Evolutionary conservation across 257 asterid species (phyloP), one percentile per base, ranked within the genome.

Genomic region (Linaria vulgaris): DNA sequence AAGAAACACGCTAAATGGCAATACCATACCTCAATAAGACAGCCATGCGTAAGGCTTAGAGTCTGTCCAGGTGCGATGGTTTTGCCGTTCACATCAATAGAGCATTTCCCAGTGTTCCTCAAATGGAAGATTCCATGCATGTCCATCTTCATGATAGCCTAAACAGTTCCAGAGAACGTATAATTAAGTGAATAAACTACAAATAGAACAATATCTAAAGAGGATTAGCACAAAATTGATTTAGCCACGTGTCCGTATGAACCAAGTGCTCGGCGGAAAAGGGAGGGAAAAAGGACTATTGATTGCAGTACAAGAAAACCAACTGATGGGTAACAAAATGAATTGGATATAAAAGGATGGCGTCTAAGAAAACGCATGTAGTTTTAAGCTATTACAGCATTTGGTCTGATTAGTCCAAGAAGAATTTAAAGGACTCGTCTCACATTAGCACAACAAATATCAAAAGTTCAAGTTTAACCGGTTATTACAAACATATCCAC

Each of bases 121-220:
- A 88, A 64, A 48, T 63, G 85, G 73, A 85, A 88, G 53, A 56
- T 52, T 61, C 91, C 96, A 20, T 57, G 9, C 54, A 2, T 38
- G 72, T 76, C 85, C 88, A 85, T 63, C 72, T 77, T 81, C 59
- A 85, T 53, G 12, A 58, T 63, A 37, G 96, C 96, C 96, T 88
- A 71, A 65, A 15, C 51, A 63, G 56, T 39, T 23, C 38, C 54
- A 64, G 31, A 22, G 39, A 69, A 66, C 25, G 52, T 45, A 16
- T 12, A 1, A 20, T 59, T 25, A n/a, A n/a, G n/a, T 45, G 21
- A 21, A 43, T 34, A 13, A 34, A 15, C 24, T 12, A 34, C 30
- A 2, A 2, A 3, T 27, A 2, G 34, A 3, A 27, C 34, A 27
- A 6, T 27, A 27, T 27, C 3, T 27, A 6, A 3, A n/a, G 34